Base-by-base conservation (phyloP, 1,284 basidiomycete genomes). In the Singerocomus inundabilis region DNA sequence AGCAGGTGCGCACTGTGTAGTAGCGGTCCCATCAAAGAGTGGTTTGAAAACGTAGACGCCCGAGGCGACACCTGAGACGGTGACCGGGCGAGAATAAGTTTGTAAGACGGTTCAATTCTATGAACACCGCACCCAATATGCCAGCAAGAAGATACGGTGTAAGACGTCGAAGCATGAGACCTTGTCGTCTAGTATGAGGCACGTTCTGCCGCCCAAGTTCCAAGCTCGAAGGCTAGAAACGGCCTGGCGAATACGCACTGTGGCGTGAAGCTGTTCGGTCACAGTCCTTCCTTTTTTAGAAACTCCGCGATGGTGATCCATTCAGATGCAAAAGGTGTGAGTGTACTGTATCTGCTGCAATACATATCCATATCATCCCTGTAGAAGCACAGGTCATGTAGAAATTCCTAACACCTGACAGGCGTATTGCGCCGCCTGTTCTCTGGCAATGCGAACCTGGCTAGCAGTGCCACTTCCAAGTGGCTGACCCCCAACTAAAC, bases 1-100 rank as follows among this genome's bases (percentile, higher is more conserved):
- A 29, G 30, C 18, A 38, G 36, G n/a, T 10, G 34, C 60, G 43
- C 46, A 67, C 65, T 41, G 38, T 33, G 36, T 40, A 31, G 49
- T 37, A 35, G 29, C 24, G 13, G 40, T 54, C 32, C 46, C 43
- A 13, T 56, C 57, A 13, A 80, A 57, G 48, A 75, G 52, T 15
- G 78, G 78, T 53, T 70, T 69, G 61, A 80, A 81, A 50, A 85
- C 81, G 62, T 86, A 85, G 31, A 84, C 60, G 13, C 84, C 84
- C 12, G 84, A 85, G 24, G 74, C 55, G 39, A 84, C 63, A 28
- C 84, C 85, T 86, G 55, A 29, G 5, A 43, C 13, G 6, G 24
- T 28, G 33, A 18, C 9, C 12, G 16, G 31, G 30, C 3, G 18
- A 41, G 24, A 28, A 40, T 62, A 12, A 64, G 44, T 34, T 31